Percentiles rank a stretch among this genome's conserved stretches.
Conservation (phyloP, 139 green algal species). For the Chlamydomonas sp. region DNA sequence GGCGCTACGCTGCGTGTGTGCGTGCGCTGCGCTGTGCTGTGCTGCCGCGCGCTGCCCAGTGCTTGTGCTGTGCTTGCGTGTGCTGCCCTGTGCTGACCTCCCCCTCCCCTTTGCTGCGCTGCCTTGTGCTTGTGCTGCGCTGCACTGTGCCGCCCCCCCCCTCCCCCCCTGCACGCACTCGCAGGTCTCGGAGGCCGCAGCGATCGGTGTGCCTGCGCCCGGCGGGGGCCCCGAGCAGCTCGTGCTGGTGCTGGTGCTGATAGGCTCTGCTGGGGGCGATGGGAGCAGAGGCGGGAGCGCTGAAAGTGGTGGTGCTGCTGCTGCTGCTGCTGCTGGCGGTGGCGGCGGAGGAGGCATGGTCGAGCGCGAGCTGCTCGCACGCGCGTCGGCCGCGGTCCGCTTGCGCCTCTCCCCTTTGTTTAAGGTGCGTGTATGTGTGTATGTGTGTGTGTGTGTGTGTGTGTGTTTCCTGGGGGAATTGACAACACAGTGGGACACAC, state of each 20-base stretch:
- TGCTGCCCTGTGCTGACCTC: too few species aligned
- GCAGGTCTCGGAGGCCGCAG: conserved; percentile 57
- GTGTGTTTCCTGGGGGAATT: too few species aligned
- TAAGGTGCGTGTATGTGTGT: conserved; percentile 42
- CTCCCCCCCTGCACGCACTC: too few species aligned
- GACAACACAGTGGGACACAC: too few species aligned
- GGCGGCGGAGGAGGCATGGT: not conserved
- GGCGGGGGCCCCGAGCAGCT: conserved; percentile 81
- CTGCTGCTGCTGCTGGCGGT: conserved; percentile 77
- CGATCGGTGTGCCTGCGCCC: conserved; percentile 60
- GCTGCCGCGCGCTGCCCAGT: too few species aligned
- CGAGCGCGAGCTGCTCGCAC: conserved; percentile 19
- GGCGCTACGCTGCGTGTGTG: too few species aligned
- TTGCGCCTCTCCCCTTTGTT: conserved; percentile 85
- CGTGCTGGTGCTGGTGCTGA: conserved; percentile 69
- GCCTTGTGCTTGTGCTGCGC: too few species aligned
- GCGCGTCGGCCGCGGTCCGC: conserved; percentile 61
- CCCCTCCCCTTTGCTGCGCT: too few species aligned
- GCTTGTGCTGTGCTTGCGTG: too few species aligned
- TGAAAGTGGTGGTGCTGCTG: conserved; percentile 29
- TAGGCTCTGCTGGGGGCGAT: not conserved
- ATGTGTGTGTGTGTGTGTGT: not conserved
- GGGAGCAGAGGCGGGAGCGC: not conserved
- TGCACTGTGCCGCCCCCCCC: too few species aligned
- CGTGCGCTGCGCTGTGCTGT: too few species aligned